Percentiles rank a stretch among this genome's conserved stretches.
Evolutionary conservation across 2,329 filamentous ascomycete genomes (phyloP).

Genomic region (Xylaria digitata): DNA sequence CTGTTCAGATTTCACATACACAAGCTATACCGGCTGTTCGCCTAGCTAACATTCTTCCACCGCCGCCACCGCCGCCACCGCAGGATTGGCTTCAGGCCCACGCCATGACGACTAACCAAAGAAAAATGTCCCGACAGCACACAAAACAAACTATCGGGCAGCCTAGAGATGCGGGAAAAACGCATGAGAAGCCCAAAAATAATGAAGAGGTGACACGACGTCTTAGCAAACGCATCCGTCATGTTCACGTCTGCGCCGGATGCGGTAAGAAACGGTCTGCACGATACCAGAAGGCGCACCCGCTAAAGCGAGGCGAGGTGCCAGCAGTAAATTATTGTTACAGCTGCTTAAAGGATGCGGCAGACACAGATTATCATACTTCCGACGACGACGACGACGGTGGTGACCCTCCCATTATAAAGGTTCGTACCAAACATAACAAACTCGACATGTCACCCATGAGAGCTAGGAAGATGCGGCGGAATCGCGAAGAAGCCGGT

Average conservation of each 20-base stretch:
- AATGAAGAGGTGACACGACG: conserved; percentile 14
- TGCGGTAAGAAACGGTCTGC: conserved; percentile 45
- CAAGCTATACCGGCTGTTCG: conserved; percentile 23
- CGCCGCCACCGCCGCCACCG: conserved; percentile 32
- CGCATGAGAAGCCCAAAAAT: conserved; percentile 9
- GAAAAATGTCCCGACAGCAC: background rate
- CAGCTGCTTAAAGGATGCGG: conserved; percentile 39
- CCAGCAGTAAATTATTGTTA: conserved; percentile 44
- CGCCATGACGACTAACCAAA: background rate
- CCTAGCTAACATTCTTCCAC: conserved; percentile 26
- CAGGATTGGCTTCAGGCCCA: conserved; percentile 10
- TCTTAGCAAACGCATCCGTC: conserved; percentile 41
- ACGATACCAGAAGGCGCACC: conserved; percentile 42
- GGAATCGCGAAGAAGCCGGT: conserved; percentile 24
- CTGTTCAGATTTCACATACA: background rate
- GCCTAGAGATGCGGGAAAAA: background rate
- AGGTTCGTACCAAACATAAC: conserved; percentile 11
- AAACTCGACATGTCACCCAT: background rate
- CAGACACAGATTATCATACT: conserved; percentile 13
- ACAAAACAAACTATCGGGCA: background rate
- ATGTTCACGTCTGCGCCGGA: conserved; percentile 43
- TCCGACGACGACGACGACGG: conserved; percentile 11
- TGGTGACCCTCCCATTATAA: background rate
- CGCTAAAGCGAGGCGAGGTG: conserved; percentile 44
- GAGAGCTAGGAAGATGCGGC: conserved; percentile 12